A percentile compares a stretch with the other conserved stretches of the same genome.
phyloP scores from a whole-genome alignment of 2,329 filamentous ascomycete genomes.

The Ploettnerulaceae sp. region DNA sequence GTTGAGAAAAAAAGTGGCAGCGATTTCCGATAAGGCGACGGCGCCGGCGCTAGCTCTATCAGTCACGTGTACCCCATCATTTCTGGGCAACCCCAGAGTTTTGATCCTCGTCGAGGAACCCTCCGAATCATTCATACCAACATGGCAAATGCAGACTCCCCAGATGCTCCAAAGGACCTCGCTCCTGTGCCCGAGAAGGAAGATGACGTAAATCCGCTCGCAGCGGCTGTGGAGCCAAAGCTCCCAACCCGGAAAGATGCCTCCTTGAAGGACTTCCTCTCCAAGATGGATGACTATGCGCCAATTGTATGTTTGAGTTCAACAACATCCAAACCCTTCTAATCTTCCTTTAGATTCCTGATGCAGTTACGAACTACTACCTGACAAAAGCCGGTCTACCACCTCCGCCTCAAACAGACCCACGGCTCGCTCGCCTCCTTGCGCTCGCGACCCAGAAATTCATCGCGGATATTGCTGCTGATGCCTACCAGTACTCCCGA shows the following conservation, averaged over 20 bases:
- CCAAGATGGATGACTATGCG: slow-evolving; percentile 97
- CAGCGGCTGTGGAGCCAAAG: slow-evolving; percentile 52
- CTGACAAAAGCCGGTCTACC: slow-evolving; percentile 93
- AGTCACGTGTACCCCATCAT: background rate
- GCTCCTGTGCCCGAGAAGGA: slow-evolving; percentile 26
- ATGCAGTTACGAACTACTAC: slow-evolving; percentile 97
- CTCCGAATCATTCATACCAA: slow-evolving; percentile 11
- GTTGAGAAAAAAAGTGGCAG: slow-evolving; percentile 7
- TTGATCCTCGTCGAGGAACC: slow-evolving; percentile 3
- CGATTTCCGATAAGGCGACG: slow-evolving; percentile 5
- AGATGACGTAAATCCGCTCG: slow-evolving; percentile 41
- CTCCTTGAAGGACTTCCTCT: slow-evolving; percentile 84
- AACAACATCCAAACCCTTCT: slow-evolving; percentile 4
- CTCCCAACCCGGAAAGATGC: slow-evolving; percentile 83
- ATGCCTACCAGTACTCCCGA: slow-evolving; percentile 95
- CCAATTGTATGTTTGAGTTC: slow-evolving; percentile 69
- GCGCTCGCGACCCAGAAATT: slow-evolving; percentile 99
- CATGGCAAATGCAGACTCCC: slow-evolving; percentile 33
- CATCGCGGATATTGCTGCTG: slow-evolving; percentile 93
- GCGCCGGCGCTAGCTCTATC: slow-evolving; percentile 3
- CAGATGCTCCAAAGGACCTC: slow-evolving; percentile 32
- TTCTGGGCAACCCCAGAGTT: no score
- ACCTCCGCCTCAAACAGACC: slow-evolving; percentile 84
- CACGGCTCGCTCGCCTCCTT: slow-evolving; percentile 84
- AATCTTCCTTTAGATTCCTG: slow-evolving; percentile 66